Evolutionary conservation across 805 yeast species (phyloP).

Genomic region (Candida ulmi): DNA sequence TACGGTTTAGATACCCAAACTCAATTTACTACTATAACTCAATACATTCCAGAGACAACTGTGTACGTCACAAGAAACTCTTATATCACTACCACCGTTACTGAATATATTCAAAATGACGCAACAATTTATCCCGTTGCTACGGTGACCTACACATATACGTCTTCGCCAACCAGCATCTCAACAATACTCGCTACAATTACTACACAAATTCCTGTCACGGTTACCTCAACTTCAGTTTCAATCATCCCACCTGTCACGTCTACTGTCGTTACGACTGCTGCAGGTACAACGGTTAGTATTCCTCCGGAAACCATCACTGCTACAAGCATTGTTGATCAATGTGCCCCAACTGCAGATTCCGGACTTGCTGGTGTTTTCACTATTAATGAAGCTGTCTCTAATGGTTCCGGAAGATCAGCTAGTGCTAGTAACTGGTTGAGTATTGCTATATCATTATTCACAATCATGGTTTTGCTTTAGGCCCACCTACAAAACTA

Average conservation of each 20-base stretch:
- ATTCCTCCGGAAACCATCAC: neutral
- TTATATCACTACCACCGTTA: conserved; percentile 8
- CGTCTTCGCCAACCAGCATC: too few species aligned
- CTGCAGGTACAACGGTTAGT: conserved; percentile 1
- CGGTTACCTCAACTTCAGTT: conserved; percentile 1
- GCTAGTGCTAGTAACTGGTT: too few species aligned
- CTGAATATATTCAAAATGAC: conserved; percentile 11
- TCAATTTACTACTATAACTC: conserved; percentile 9
- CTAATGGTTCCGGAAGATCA: too few species aligned
- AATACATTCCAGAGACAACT: conserved; percentile 11
- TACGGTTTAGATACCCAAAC: conserved; percentile 10
- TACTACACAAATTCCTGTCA: neutral
- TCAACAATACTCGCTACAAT: too few species aligned
- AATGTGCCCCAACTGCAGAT: neutral
- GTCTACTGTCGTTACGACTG: conserved; percentile 3
- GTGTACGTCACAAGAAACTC: conserved; percentile 6
- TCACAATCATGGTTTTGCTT: neutral
- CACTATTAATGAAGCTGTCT: too few species aligned
- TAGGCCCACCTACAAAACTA: too few species aligned
- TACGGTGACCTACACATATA: conserved; percentile 11
- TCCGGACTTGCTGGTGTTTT: neutral
- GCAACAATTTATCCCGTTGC: conserved; percentile 11
- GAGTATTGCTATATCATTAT: too few species aligned
- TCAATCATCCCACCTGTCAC: conserved; percentile 1
- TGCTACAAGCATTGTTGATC: neutral